phyloP scores from a whole-genome alignment of 1,284 basidiomycete genomes.

The Ustilago shanxiensis region DNA sequence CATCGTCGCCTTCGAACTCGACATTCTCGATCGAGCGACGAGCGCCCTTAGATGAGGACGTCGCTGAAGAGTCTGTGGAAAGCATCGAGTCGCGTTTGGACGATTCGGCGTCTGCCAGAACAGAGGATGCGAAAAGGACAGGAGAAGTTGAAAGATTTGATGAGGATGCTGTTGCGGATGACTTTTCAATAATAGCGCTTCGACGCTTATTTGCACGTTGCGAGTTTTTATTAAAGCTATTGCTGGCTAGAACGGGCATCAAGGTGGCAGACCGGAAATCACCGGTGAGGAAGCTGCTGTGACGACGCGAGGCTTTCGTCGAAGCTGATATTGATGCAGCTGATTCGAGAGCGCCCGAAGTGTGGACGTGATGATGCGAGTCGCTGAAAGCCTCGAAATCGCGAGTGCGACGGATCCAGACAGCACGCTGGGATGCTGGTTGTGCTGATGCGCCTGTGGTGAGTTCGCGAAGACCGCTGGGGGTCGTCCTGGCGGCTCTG shows the following conservation, averaged over 20 bases:
- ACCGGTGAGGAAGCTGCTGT: slow-evolving; percentile 47
- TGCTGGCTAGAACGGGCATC: slow-evolving; percentile 41
- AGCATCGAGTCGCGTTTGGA: slow-evolving; percentile 41
- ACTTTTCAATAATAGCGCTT: slow-evolving; percentile 16
- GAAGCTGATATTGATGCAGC: slow-evolving; percentile 15
- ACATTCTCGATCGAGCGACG: slow-evolving; percentile 35
- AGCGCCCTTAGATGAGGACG: slow-evolving; percentile 34
- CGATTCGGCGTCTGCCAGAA: background rate
- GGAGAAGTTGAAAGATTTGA: slow-evolving; percentile 11
- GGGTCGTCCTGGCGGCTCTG: slow-evolving; percentile 1
- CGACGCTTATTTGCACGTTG: slow-evolving; percentile 2
- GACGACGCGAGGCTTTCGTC: slow-evolving; percentile 32
- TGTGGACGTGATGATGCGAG: slow-evolving; percentile 22
- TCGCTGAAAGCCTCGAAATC: slow-evolving; percentile 41
- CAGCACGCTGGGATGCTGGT: slow-evolving; percentile 44
- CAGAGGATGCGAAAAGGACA: background rate
- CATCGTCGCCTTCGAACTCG: slow-evolving; percentile 42
- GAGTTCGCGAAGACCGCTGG: slow-evolving; percentile 37
- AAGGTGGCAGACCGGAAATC: slow-evolving; percentile 27
- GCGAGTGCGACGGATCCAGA: slow-evolving; percentile 35
- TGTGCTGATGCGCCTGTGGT: slow-evolving; percentile 43
- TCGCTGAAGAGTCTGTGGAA: slow-evolving; percentile 42
- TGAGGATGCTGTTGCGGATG: background rate
- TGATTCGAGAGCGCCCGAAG: slow-evolving; percentile 15
- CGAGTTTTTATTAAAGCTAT: slow-evolving; percentile 26